These are phyloP conservation scores for Naematelia aurantialba DNA, from an alignment of 768 basidiomycete genomes.

Conservation along the genomic window DNA sequence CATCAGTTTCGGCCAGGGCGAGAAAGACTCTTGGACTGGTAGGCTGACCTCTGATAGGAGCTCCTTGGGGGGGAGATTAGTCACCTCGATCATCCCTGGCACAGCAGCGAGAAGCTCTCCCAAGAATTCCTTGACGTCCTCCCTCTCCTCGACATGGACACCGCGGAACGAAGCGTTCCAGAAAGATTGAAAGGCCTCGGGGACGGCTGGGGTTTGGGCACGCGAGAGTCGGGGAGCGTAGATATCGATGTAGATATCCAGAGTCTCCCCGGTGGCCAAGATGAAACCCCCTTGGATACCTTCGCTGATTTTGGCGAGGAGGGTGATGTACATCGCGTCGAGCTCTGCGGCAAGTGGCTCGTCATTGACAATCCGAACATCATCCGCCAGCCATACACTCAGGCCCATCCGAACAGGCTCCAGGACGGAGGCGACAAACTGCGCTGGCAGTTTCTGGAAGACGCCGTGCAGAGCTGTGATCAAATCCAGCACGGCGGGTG, in stretches of 20 bases:
- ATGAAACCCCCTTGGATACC: slow-evolving; percentile 19
- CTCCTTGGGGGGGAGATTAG: slow-evolving; percentile 15
- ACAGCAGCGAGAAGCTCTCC: slow-evolving; percentile 28
- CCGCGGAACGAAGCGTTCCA: slow-evolving; percentile 22
- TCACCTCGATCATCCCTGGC: slow-evolving; percentile 31
- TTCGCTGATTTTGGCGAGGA: slow-evolving; percentile 16
- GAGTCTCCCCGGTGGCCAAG: slow-evolving; percentile 12
- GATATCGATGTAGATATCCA: slow-evolving; percentile 28
- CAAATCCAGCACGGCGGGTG: slow-evolving; percentile 24
- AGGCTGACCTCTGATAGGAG: slow-evolving; percentile 18
- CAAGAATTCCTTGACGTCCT: slow-evolving; percentile 30
- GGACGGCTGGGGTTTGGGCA: slow-evolving; percentile 20
- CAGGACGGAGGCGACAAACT: slow-evolving; percentile 18
- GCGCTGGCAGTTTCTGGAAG: slow-evolving; percentile 12
- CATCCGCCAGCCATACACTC: slow-evolving; percentile 25
- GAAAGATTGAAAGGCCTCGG: slow-evolving; percentile 32
- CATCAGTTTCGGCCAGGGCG: slow-evolving; percentile 4
- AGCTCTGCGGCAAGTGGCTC: slow-evolving; percentile 16
- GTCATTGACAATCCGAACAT: slow-evolving; percentile 1
- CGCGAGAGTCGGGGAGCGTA: slow-evolving; percentile 32
- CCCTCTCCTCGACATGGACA: slow-evolving; percentile 16
- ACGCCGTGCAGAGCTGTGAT: slow-evolving; percentile 11
- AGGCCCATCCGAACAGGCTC: slow-evolving; percentile 14
- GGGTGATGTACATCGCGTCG: slow-evolving; percentile 30
- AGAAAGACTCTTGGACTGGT: too few relatives aligned